These are phyloP conservation scores for Pseudopithomyces chartarum DNA, from an alignment of 2,329 filamentous ascomycete species.

Conservation along the genomic window DNA sequence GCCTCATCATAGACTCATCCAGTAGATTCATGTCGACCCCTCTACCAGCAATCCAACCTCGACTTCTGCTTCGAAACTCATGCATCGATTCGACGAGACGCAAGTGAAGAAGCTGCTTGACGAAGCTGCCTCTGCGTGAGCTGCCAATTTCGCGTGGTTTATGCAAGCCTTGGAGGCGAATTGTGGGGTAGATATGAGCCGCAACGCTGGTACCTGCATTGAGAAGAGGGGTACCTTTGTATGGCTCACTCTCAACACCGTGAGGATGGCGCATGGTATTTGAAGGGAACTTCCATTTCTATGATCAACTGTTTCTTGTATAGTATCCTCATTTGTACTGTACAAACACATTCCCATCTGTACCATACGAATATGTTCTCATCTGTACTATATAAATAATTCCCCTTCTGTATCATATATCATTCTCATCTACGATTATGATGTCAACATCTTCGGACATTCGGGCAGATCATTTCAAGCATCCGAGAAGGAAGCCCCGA, in stretches of 20 bases:
- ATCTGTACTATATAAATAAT: too few relatives aligned
- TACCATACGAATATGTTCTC: too few relatives aligned
- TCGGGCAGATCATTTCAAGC: conserved; percentile 58
- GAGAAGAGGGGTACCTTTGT: conserved; percentile 10
- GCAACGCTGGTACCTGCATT: not conserved
- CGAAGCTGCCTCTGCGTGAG: conserved; percentile 38
- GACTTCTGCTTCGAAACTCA: conserved; percentile 69
- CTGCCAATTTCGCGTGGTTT: not conserved
- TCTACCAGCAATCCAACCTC: conserved; percentile 52
- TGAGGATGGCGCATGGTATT: conserved; percentile 17
- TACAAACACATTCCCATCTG: too few relatives aligned
- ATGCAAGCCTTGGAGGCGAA: not conserved
- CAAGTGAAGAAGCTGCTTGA: conserved; percentile 74
- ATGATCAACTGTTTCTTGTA: not conserved
- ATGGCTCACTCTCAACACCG: conserved; percentile 9
- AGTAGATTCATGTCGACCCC: conserved; percentile 67
- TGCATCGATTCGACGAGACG: conserved; percentile 74
- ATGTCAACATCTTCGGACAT: conserved; percentile 55
- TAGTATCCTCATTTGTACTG: too few relatives aligned
- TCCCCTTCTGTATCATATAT: not conserved
- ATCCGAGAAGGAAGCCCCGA: conserved; percentile 54
- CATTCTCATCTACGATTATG: conserved; percentile 8
- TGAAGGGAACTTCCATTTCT: not conserved
- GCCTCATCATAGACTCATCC: not conserved
- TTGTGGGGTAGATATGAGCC: conserved; percentile 2